Conservation (phyloP, 306 rosid species). For the Fagus sylvatica region DNA sequence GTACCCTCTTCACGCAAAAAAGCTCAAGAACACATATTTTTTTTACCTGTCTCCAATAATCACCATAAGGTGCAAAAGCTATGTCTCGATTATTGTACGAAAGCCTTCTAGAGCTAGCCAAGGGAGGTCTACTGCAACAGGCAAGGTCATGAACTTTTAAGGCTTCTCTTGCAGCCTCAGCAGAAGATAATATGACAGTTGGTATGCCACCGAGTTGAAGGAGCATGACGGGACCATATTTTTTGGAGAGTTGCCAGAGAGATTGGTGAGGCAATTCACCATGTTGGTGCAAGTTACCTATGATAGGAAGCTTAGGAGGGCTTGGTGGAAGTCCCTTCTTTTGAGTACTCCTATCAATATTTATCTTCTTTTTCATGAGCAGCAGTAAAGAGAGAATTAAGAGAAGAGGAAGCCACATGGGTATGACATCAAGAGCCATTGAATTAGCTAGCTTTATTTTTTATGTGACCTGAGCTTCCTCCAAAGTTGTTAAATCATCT, state of each 20-base stretch:
- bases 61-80: conserved; percentile 36
- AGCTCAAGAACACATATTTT: conserved; percentile 34
- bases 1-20: conserved; percentile 33
- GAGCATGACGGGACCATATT: conserved; percentile 33
- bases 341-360: neutral
- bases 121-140: conserved; percentile 31
- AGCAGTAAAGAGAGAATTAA: conserved; percentile 2
- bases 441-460: neutral
- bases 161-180: conserved; percentile 32
- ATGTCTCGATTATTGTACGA: conserved; percentile 21
- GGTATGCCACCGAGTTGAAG: conserved; percentile 20
- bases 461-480: neutral
- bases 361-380: neutral
- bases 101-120: neutral
- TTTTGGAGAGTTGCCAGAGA: conserved; percentile 19
- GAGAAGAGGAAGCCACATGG: neutral
- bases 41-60: conserved; percentile 42
- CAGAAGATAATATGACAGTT: conserved; percentile 23
- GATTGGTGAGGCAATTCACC: conserved; percentile 30
- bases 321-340: conserved; percentile 14
- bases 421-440: neutral
- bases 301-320: conserved; percentile 42
- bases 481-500: neutral
- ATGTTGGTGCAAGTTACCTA: conserved; percentile 39
- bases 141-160: conserved; percentile 30